Percentiles rank a stretch among this genome's conserved stretches.
phyloP scores from a whole-genome alignment of 1,284 basidiomycete genomes.

The Cutaneotrichosporon sp. region DNA sequence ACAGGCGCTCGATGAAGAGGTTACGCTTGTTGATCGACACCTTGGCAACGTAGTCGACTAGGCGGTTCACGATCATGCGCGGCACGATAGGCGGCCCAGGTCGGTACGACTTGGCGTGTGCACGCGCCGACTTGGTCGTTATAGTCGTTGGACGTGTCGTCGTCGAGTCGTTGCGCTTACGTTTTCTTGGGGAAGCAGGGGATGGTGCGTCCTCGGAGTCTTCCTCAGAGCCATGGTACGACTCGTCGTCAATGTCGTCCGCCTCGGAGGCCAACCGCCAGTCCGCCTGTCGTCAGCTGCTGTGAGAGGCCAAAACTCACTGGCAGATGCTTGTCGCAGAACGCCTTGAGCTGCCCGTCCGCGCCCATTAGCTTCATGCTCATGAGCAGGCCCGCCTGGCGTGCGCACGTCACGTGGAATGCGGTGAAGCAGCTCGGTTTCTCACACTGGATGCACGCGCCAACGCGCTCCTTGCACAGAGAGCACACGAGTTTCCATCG shows the following conservation, averaged over 20 bases:
- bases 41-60: slow-evolving; percentile 73
- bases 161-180: slow-evolving; percentile 23
- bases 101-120: slow-evolving; percentile 59
- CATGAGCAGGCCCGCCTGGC: slow-evolving; percentile 75
- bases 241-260: slow-evolving; percentile 25
- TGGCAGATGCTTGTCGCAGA: slow-evolving; percentile 84
- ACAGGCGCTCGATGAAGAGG: slow-evolving; percentile 74
- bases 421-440: slow-evolving; percentile 88
- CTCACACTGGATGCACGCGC: slow-evolving; percentile 96
- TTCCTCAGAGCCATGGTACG: slow-evolving; percentile 41
- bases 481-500: slow-evolving; percentile 95
- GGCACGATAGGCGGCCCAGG: slow-evolving; percentile 60
- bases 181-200: slow-evolving; percentile 18
- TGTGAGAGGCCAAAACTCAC: slow-evolving; percentile 57
- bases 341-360: slow-evolving; percentile 63
- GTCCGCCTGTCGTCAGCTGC: slow-evolving; percentile 25
- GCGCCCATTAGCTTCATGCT: slow-evolving; percentile 75
- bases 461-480: slow-evolving; percentile 74
- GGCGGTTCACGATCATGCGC: slow-evolving; percentile 61
- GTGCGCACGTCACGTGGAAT: slow-evolving; percentile 93
- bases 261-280: slow-evolving; percentile 38
- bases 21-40: slow-evolving; percentile 72
- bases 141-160: slow-evolving; percentile 19
- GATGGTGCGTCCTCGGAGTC: slow-evolving; percentile 53
- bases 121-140: slow-evolving; percentile 56